Percentiles rank a stretch among this genome's conserved stretches.
These are phyloP conservation scores for Luvunga scandens DNA, from an alignment of 345 rosid genomes.

Conservation along the genomic window DNA sequence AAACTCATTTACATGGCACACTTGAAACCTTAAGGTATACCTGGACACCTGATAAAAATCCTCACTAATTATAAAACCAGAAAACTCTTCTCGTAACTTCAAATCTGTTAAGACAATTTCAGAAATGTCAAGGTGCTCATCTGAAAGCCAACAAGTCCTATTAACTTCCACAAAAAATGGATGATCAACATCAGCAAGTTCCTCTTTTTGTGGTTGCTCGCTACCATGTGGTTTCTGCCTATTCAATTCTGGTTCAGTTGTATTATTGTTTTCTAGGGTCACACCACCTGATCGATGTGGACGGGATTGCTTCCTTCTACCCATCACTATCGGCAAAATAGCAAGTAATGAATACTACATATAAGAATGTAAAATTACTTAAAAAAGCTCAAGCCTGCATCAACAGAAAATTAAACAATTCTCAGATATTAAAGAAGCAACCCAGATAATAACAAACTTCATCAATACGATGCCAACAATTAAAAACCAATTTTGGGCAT, in stretches of 20 bases:
- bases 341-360: slow-evolving; percentile 8
- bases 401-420: too few species aligned
- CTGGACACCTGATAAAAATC: slow-evolving; percentile 36
- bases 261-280: slow-evolving; percentile 27
- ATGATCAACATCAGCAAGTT: slow-evolving; percentile 27
- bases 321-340: slow-evolving; percentile 52
- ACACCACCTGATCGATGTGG: slow-evolving; percentile 69
- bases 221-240: slow-evolving; percentile 18
- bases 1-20: slow-evolving; percentile 44
- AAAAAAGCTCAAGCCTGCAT: background rate
- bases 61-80: slow-evolving; percentile 32
- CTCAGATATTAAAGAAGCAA: background rate
- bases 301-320: slow-evolving; percentile 78
- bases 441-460: background rate
- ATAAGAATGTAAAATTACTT: background rate
- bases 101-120: slow-evolving; percentile 66
- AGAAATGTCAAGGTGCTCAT: slow-evolving; percentile 73
- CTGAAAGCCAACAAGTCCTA: slow-evolving; percentile 36
- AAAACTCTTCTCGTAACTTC: slow-evolving; percentile 38
- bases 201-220: slow-evolving; percentile 18
- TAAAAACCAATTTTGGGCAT: background rate
- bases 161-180: slow-evolving; percentile 61
- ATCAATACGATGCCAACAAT: background rate
- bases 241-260: slow-evolving; percentile 26
- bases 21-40: slow-evolving; percentile 62